A percentile compares a stretch with the other conserved stretches of the same genome.
Conservation (phyloP, 352 stramenopile genomes). For the Phytophthora sp. region DNA sequence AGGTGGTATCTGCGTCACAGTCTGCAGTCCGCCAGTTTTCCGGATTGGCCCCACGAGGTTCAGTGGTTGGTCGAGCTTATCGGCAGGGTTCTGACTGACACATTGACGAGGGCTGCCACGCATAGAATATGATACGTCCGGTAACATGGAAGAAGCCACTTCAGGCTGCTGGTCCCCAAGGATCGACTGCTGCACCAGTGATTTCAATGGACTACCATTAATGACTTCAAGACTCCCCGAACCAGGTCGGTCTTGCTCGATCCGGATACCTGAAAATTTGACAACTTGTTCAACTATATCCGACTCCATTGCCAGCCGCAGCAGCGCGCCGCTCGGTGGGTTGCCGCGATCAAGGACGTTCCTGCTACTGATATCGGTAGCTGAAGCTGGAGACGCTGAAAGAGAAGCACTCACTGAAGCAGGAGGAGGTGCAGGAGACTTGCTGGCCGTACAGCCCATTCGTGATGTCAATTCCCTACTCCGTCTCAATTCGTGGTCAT, state of each 20-base stretch:
- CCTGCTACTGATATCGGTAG: background rate
- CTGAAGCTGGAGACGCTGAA: no score
- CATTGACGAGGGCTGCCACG: constrained; percentile 18
- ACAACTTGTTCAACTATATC: constrained; percentile 3
- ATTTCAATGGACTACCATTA: constrained; percentile 23
- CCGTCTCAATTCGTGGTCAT: constrained; percentile 22
- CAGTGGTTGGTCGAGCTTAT: constrained; percentile 9
- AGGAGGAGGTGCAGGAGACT: constrained; percentile 14
- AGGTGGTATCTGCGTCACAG: constrained; percentile 9
- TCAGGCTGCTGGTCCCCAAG: constrained; percentile 28
- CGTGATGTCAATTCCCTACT: constrained; percentile 8
- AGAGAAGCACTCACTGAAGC: background rate
- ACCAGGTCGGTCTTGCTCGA: background rate
- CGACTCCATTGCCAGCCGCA: constrained; percentile 32
- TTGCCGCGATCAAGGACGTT: constrained; percentile 3
- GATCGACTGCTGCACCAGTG: constrained; percentile 29
- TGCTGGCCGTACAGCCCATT: constrained; percentile 34
- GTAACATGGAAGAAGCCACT: constrained; percentile 23
- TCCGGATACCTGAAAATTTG: background rate
- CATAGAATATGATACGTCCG: constrained; percentile 47
- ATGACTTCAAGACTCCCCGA: background rate
- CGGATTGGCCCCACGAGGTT: background rate
- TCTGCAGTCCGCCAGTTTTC: constrained; percentile 14
- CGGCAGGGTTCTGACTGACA: constrained; percentile 8
- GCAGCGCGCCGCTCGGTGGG: constrained; percentile 11